Evolutionary conservation across 139 green algal genomes (phyloP).

Genomic region (Haematococcus sp.): DNA sequence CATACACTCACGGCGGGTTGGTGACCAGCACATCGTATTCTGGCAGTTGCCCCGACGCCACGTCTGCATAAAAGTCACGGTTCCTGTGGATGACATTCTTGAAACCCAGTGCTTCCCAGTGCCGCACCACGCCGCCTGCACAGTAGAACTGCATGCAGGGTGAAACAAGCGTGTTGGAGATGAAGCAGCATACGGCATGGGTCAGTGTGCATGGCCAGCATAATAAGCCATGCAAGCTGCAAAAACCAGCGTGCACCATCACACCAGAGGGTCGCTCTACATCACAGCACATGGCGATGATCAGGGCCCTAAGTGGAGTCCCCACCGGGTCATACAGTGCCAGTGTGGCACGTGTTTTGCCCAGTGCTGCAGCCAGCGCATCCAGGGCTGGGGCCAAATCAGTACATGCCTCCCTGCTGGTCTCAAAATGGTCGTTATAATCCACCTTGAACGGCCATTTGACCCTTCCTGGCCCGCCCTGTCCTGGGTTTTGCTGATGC

Average conservation of each 20-base stretch:
- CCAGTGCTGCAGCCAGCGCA: not conserved
- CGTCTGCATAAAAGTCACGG: slow-evolving; percentile 60
- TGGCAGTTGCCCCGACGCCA: slow-evolving; percentile 20
- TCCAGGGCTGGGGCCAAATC: not conserved
- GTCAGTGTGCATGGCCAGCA: no score
- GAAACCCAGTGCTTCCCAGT: slow-evolving; percentile 22
- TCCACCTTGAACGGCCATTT: slow-evolving; percentile 14
- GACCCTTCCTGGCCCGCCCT: not conserved
- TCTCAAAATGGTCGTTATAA: slow-evolving; percentile 37
- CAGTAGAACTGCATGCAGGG: slow-evolving; percentile 14
- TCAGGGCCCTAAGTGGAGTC: no score
- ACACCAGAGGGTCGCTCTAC: no score
- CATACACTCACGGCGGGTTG: slow-evolving; percentile 42
- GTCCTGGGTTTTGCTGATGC: no score
- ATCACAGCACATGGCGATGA: no score
- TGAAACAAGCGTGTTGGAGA: not conserved
- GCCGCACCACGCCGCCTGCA: slow-evolving; percentile 9
- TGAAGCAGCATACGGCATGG: no score
- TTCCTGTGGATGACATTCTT: slow-evolving; percentile 32
- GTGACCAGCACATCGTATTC: slow-evolving; percentile 52
- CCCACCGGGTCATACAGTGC: no score
- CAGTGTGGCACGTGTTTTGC: not conserved
- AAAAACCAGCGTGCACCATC: no score
- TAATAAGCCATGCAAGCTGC: no score
- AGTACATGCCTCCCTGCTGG: not conserved